Conservation (phyloP, 2,329 filamentous ascomycete species). For the Cordyceps militaris region DNA sequence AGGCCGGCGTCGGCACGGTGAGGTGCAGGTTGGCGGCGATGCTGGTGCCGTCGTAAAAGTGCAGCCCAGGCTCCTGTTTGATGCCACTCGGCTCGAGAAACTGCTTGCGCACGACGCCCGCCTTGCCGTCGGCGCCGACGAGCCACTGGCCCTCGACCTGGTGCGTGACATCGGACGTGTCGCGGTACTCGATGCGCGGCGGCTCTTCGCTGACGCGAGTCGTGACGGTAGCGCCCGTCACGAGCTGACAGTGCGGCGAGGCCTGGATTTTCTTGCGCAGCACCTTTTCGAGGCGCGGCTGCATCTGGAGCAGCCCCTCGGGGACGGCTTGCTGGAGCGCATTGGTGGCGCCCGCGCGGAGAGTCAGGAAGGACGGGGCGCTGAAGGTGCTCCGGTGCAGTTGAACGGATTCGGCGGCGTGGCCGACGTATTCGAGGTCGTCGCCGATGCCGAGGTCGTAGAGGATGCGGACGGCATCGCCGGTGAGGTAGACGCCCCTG, state of each 20-base stretch:
- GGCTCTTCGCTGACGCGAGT: constrained; percentile 20
- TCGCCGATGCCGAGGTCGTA: constrained; percentile 21
- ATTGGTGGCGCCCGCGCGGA: background rate
- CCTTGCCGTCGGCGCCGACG: constrained; percentile 41
- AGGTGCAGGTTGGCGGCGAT: constrained; percentile 41
- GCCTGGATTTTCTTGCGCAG: constrained; percentile 17
- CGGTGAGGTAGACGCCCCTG: constrained; percentile 25
- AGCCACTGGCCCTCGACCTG: constrained; percentile 20
- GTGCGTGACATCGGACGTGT: background rate
- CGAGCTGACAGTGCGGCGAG: constrained; percentile 11
- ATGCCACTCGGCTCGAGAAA: constrained; percentile 37
- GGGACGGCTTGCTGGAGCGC: background rate
- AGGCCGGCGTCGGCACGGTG: constrained; percentile 33
- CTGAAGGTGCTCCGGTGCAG: constrained; percentile 17
- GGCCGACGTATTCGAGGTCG: constrained; percentile 1
- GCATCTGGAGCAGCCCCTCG: constrained; percentile 12
- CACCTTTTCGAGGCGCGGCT: constrained; percentile 13
- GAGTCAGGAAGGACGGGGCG: background rate
- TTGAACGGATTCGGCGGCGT: constrained; percentile 13
- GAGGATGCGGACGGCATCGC: constrained; percentile 23
- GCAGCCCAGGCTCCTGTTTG: constrained; percentile 26
- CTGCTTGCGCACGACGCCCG: constrained; percentile 36
- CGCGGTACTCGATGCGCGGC: constrained; percentile 20
- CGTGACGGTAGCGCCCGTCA: constrained; percentile 9
- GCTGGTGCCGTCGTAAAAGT: constrained; percentile 35